Base-by-base conservation (phyloP, 139 green algal species). In the Mesotaenium endlicherianum region DNA sequence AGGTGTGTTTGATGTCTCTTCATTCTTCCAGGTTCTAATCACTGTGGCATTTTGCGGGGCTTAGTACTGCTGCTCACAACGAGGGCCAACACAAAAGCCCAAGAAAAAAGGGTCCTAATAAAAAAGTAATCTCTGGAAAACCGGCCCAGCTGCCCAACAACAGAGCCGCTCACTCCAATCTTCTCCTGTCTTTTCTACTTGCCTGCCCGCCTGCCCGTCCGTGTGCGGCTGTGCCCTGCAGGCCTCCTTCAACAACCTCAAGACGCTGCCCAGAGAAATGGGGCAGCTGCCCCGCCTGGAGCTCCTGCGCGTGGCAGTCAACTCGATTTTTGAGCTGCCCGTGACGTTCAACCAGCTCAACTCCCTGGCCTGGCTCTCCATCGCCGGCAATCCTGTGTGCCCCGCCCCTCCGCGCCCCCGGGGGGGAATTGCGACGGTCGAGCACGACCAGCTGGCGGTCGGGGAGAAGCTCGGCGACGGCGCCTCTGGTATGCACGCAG, bases 201-300 rank as follows among this genome's bases (percentile, higher is more conserved):
- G 8, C 30, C 58, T 34, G 26, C 8, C 58, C 2, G 1, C 30
- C 58, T 40, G 6, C 2, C n/a, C 2, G 6, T 40, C 26, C 76
- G 38, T 75, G n/a, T 30, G 43, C 83, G 49, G 77, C 4, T 55
- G 31, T 45, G 41, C 17, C 20, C 16, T 83, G 44, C 91, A 96
- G 85, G 91, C 93, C 1, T 95, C 92, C 1, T 95, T 94, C 90
- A 97, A 97, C 82, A 16, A 72, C 4, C 91, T 94, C n/a, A 55
- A 45, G 0, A 42, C 47, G 17, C 89, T 97, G 60, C 93, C 94
- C 0, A 58, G 20, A 3, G 34, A 78, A 0, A 60, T 97, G 53
- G 83, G 88, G 3, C 30, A 59, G 11, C 90, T 97, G 36, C 83
- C 86, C 0, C 70, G 77, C 0, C 90, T 97, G 78, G 93, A 96